Evolutionary conservation across 139 green algal genomes (phyloP).

Genomic region (Coelastrella sp.): DNA sequence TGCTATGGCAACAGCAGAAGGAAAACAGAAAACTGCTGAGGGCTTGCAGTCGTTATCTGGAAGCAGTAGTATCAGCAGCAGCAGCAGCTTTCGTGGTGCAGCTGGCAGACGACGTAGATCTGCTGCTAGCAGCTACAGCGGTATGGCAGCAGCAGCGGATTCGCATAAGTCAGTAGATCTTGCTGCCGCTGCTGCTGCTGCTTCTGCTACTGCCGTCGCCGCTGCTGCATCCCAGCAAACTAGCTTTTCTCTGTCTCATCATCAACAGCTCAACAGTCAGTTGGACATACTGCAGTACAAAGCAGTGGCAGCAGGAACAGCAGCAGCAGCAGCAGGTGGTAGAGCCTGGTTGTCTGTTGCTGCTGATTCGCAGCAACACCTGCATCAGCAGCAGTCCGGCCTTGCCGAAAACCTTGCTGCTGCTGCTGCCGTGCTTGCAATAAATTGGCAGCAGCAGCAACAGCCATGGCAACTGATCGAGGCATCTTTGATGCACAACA

Average conservation of each 20-base stretch:
- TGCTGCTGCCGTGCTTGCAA: background rate
- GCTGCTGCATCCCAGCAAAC: background rate
- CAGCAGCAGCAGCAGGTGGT: background rate
- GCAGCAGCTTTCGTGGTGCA: background rate
- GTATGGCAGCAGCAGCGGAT: background rate
- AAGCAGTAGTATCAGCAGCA: background rate
- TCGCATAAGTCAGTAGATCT: background rate
- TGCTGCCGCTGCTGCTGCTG: background rate
- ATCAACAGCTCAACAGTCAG: background rate
- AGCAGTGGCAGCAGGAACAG: background rate
- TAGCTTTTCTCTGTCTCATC: background rate
- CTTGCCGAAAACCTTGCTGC: background rate
- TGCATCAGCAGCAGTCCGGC: background rate
- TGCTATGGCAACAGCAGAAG: background rate
- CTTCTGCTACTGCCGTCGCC: too few species aligned
- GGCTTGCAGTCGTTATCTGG: background rate
- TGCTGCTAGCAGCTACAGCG: conserved; percentile 5
- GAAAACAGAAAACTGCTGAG: background rate
- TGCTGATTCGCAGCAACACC: background rate
- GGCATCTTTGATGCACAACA: background rate
- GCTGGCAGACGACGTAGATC: background rate
- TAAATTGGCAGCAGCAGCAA: background rate
- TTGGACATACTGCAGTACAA: background rate
- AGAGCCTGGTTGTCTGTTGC: background rate
- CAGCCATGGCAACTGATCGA: background rate